Evolutionary conservation across 305 asterid species (phyloP), one percentile per base, ranked within the genome.

Genomic region (Andrographis paniculata): DNA sequence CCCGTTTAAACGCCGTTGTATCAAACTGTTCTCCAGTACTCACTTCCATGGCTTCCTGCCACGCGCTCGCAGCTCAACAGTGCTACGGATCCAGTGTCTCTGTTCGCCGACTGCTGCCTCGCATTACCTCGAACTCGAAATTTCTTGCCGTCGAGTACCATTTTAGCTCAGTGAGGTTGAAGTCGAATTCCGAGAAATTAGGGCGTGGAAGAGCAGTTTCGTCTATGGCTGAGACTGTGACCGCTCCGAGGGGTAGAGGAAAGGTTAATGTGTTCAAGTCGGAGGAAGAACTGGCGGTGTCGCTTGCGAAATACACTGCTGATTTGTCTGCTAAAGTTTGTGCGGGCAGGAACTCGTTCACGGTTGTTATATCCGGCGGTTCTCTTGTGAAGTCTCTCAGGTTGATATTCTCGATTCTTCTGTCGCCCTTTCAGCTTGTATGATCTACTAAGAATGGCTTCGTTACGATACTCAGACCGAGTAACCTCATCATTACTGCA

Each of bases 341-440:
- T 30, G 61, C 40, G 40, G 76, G 69, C 41, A 65, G 80, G 37
- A 67, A 37, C 20, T 75, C 79, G 40, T 88, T 88, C 28, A 68
- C 94, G 5, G 91, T 88, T 22, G 97, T 78, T 20, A 46, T 89
- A 20, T 85, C 95, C 35, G 94, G 97, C 33, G 97, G 97, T 30
- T 82, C 89, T 49, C 82, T 88, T 36, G 69, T 88, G 43, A 77
- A 79, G 53, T 75, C 77, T 35, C 94, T 88, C 39, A 78, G 96
- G 96, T 84, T 40, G 15, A 11, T 33, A 33, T 8, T 33, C 39
- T 33, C 39, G 39, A 22, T 42, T 42, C 18, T 42, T 23, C 6
- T 27, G 4, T 42, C 14, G 7, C 18, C 6, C 17, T 37, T 37
- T n/a, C 17, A 13, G 2, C 14, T 13, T 37, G 8, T 13, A 14